These are phyloP conservation scores for Zea luxurians DNA, from an alignment of 176 grass and related monocot species.

Conservation along the genomic window DNA sequence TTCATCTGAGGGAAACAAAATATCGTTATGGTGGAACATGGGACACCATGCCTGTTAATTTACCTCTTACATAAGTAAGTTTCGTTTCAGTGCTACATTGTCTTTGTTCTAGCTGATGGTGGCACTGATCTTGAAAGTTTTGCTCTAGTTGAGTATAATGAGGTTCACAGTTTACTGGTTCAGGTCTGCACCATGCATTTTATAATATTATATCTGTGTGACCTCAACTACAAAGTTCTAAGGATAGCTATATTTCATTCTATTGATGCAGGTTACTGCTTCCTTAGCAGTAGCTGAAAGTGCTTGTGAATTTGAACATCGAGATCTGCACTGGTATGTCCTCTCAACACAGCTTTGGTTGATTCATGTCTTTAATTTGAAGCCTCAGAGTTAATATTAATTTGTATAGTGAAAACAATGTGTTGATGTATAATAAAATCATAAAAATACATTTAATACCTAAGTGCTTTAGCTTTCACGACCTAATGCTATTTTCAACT, in stretches of 20 bases:
- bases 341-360: slow-evolving; percentile 19
- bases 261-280: slow-evolving; percentile 60
- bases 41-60: background rate
- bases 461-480: background rate
- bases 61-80: slow-evolving; percentile 7
- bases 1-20: background rate
- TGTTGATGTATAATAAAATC: background rate
- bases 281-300: slow-evolving; percentile 84
- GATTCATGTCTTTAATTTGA: slow-evolving; percentile 10
- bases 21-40: slow-evolving; percentile 8
- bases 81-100: slow-evolving; percentile 75
- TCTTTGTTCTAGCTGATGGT: slow-evolving; percentile 90
- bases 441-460: background rate
- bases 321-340: slow-evolving; percentile 91
- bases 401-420: background rate
- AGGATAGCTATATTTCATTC: slow-evolving; percentile 3
- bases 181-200: slow-evolving; percentile 60
- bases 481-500: background rate
- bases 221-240: slow-evolving; percentile 12
- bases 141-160: slow-evolving; percentile 64
- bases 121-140: slow-evolving; percentile 88
- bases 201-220: slow-evolving; percentile 26
- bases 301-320: slow-evolving; percentile 94
- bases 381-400: background rate
- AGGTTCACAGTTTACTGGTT: slow-evolving; percentile 73